Evolutionary conservation across 2,329 filamentous ascomycete genomes (phyloP).

Genomic region (Colletotrichum spinosum): DNA sequence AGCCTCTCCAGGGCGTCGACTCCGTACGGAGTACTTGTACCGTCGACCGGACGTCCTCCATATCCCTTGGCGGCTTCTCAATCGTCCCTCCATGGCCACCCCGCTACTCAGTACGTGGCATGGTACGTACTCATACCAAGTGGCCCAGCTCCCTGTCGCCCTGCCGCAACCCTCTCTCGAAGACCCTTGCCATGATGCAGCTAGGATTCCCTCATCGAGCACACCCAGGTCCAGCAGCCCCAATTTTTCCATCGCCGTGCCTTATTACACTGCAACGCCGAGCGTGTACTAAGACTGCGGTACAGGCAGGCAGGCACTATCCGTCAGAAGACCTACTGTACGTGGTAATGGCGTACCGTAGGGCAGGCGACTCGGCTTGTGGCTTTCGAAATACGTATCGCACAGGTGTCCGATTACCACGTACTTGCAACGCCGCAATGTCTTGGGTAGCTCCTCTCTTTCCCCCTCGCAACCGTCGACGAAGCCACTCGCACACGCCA

Average conservation of each 20-base stretch:
- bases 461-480: constrained; percentile 27
- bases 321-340: constrained; percentile 24
- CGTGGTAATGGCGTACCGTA: constrained; percentile 18
- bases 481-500: constrained; percentile 31
- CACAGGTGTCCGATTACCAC: neutral
- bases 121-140: constrained; percentile 3
- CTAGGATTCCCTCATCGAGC: constrained; percentile 37
- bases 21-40: no score
- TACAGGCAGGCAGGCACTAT: constrained; percentile 31
- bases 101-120: constrained; percentile 13
- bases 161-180: constrained; percentile 1
- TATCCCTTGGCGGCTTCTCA: constrained; percentile 32
- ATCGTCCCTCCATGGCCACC: constrained; percentile 20
- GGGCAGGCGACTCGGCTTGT: constrained; percentile 5
- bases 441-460: constrained; percentile 11
- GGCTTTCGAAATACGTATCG: constrained; percentile 23
- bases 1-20: constrained; percentile 25
- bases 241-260: constrained; percentile 34
- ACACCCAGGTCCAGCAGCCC: constrained; percentile 31
- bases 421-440: no score
- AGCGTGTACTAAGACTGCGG: neutral
- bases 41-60: constrained; percentile 4
- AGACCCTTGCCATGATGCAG: constrained; percentile 32
- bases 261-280: constrained; percentile 35
- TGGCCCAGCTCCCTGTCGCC: constrained; percentile 5